Conservation (phyloP, 176 grass and related monocot genomes). For the Raddia guianensis region DNA sequence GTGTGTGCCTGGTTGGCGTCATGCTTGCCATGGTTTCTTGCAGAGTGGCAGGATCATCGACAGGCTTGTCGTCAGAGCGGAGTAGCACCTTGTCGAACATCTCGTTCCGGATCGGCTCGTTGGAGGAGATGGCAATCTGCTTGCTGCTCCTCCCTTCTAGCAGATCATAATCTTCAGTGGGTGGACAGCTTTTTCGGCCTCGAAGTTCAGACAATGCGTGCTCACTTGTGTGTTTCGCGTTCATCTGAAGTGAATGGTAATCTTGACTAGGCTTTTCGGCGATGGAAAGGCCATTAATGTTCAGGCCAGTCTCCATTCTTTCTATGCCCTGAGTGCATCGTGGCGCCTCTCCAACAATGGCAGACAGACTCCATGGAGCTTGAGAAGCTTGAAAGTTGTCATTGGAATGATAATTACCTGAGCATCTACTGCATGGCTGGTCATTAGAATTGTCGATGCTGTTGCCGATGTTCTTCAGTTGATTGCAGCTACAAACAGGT, state of each 20-base stretch:
- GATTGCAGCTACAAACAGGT: constrained; percentile 19
- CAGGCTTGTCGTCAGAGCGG: constrained; percentile 26
- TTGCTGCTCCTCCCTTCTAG: constrained; percentile 59
- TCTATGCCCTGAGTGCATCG: not conserved
- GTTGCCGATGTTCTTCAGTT: constrained; percentile 18
- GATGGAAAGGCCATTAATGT: constrained; percentile 29
- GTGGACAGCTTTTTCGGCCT: not conserved
- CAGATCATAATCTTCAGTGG: constrained; percentile 38
- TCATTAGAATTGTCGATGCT: constrained; percentile 23
- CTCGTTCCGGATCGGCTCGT: constrained; percentile 42
- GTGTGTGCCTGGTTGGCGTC: constrained; percentile 4
- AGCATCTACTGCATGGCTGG: constrained; percentile 45
- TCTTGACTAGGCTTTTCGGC: not conserved
- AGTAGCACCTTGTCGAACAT: constrained; percentile 60
- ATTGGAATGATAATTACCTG: constrained; percentile 24
- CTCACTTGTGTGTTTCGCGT: constrained; percentile 3
- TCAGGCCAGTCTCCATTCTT: constrained; percentile 3
- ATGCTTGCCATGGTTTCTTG: constrained; percentile 12
- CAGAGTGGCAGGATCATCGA: constrained; percentile 16
- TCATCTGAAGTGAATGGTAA: not conserved
- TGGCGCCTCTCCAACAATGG: constrained; percentile 19
- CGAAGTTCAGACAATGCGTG: constrained; percentile 34
- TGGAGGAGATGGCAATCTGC: constrained; percentile 37
- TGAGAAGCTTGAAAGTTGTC: constrained; percentile 23
- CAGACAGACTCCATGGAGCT: constrained; percentile 35